These are phyloP conservation scores for Telfairia occidentalis DNA, from an alignment of 331 rosid species.

Conservation along the genomic window DNA sequence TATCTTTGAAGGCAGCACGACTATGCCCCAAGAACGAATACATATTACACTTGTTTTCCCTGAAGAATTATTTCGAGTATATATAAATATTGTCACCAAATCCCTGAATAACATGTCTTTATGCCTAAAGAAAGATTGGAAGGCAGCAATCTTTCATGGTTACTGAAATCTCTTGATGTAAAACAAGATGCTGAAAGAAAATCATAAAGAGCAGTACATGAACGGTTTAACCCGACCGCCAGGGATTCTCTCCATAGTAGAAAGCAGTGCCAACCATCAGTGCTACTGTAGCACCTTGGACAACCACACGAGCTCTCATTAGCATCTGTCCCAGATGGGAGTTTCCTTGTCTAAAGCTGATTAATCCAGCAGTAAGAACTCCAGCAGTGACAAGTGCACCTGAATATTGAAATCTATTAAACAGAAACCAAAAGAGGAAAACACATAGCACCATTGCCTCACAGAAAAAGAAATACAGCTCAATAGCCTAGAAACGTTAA, in stretches of 20 bases:
- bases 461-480: neutral
- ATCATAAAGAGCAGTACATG: neutral
- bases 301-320: slow-evolving; percentile 95
- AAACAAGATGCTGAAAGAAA: neutral
- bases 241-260: slow-evolving; percentile 79
- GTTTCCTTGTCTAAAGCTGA: slow-evolving; percentile 82
- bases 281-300: slow-evolving; percentile 90
- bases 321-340: slow-evolving; percentile 81
- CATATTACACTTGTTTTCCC: neutral
- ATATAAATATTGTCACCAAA: neutral
- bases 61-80: neutral
- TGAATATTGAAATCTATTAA: slow-evolving; percentile 18
- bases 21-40: neutral
- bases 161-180: neutral
- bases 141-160: neutral
- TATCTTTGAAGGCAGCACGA: neutral
- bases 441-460: neutral
- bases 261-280: slow-evolving; percentile 93
- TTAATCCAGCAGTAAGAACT: slow-evolving; percentile 81
- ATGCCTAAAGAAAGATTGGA: neutral
- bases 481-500: neutral
- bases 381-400: slow-evolving; percentile 89
- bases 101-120: neutral
- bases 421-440: neutral
- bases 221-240: slow-evolving; percentile 24